Evolutionary conservation across 768 basidiomycete species (phyloP).

Genomic region (Pleurotus djamor): DNA sequence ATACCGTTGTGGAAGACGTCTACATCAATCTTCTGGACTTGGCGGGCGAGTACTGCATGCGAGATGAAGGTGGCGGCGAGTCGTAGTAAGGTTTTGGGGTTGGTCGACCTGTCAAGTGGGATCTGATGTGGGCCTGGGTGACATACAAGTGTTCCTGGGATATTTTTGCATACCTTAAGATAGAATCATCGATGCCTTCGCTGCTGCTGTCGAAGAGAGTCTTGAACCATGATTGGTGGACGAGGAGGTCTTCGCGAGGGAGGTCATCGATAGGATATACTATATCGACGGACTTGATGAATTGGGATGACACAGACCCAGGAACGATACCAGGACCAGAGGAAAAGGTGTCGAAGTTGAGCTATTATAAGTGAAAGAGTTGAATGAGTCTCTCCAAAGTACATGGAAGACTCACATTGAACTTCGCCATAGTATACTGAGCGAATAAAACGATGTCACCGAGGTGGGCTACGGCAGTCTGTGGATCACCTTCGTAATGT

Average conservation of each 20-base stretch:
- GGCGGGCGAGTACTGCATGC: slow-evolving; percentile 50
- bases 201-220: slow-evolving; percentile 74
- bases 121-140: no score
- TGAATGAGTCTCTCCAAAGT: not conserved
- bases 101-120: slow-evolving; percentile 51
- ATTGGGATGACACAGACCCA: slow-evolving; percentile 45
- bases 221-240: slow-evolving; percentile 66
- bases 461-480: slow-evolving; percentile 74
- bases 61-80: slow-evolving; percentile 68
- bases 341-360: slow-evolving; percentile 45
- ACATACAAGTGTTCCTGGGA: not conserved
- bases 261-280: slow-evolving; percentile 38
- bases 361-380: slow-evolving; percentile 32
- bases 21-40: slow-evolving; percentile 56
- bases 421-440: slow-evolving; percentile 64
- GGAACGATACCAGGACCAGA: slow-evolving; percentile 41
- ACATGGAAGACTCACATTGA: slow-evolving; percentile 42
- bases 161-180: slow-evolving; percentile 48
- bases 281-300: slow-evolving; percentile 46
- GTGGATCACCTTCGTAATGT: slow-evolving; percentile 65
- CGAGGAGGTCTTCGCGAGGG: slow-evolving; percentile 36
- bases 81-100: slow-evolving; percentile 63
- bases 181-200: slow-evolving; percentile 84
- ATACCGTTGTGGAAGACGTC: slow-evolving; percentile 74
- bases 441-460: slow-evolving; percentile 79